Base-by-base conservation (phyloP, 345 rosid genomes). In the Viola odorata region DNA sequence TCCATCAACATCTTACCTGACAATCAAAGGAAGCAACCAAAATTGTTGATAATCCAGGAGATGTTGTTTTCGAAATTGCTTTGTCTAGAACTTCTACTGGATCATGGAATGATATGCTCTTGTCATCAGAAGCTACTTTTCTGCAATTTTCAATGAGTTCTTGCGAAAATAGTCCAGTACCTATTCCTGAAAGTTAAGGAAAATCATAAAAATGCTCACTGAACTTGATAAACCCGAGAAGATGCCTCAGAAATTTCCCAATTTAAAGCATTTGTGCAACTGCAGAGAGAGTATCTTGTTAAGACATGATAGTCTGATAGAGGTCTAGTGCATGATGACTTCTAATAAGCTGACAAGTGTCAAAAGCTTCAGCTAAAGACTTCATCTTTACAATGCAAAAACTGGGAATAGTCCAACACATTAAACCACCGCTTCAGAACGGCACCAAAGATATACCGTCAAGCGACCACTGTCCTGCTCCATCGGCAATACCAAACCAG, bases 401-500 rank as follows among this genome's bases (percentile, higher is more conserved):
- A n/a, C n/a, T n/a, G n/a, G n/a, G n/a, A n/a, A n/a, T n/a, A n/a
- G n/a, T n/a, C n/a, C n/a, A n/a, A n/a, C n/a, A n/a, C n/a, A n/a
- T n/a, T n/a, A n/a, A n/a, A n/a, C n/a, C n/a, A 45, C 12, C 12
- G 10, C 50, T 45, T n/a, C 7, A 3, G 12, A 45, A 45, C 39
- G 44, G 8, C 17, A 39, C 37, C 47, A 51, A 60, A 53, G 11
- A 23, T 39, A 51, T 77, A 90, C 95, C 97, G 77, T 82, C 79
- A 60, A 85, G 59, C 45, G 92, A 87, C 97, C 97, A 90, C 51
- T 72, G 77, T 61, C 80, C 75, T 66, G 74, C 78, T 80, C 97
- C 97, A 50, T 90, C 88, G 3, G 92, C 95, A 71, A 90, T 53
- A 53, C 95, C 95, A 14, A 90, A 67, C 97, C 97, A 90, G 65